A percentile compares a stretch with the other conserved stretches of the same genome.
phyloP scores from a whole-genome alignment of 495 filamentous ascomycete genomes.

The Hypoxylon rickii region DNA sequence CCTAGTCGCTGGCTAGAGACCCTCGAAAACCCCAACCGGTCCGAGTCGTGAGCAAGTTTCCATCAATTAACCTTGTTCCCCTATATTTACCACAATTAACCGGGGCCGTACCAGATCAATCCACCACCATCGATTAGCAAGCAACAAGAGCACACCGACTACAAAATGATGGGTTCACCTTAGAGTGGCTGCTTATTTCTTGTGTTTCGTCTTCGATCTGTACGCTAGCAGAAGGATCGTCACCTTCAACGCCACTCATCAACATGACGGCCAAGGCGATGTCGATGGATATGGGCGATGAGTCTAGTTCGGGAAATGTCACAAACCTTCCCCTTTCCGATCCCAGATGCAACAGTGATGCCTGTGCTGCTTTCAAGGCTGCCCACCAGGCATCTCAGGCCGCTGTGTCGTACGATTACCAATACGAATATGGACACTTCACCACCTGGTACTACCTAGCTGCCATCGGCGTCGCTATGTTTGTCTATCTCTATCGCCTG shows the following conservation, averaged over 20 bases:
- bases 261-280: constrained; percentile 5
- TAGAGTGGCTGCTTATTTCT: background rate
- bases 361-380: constrained; percentile 41
- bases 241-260: background rate
- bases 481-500: constrained; percentile 24
- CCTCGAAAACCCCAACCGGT: background rate
- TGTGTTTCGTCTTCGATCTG: background rate
- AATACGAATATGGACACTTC: constrained; percentile 44
- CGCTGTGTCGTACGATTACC: constrained; percentile 34
- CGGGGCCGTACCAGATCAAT: constrained; percentile 8
- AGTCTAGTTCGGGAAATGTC: constrained; percentile 24
- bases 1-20: background rate
- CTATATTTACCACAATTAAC: constrained; percentile 27
- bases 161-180: constrained; percentile 9
- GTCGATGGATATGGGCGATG: constrained; percentile 22
- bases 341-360: constrained; percentile 41
- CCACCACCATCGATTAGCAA: constrained; percentile 6
- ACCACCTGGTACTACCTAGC: constrained; percentile 41
- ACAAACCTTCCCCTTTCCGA: constrained; percentile 42
- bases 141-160: background rate
- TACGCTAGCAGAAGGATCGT: background rate
- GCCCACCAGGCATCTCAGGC: constrained; percentile 41
- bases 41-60: constrained; percentile 9
- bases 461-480: constrained; percentile 37
- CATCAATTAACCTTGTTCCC: constrained; percentile 12